A percentile compares a stretch with the other conserved stretches of the same genome.
These are phyloP conservation scores for Tilletia walkeri DNA, from an alignment of 1,284 basidiomycete species.

Conservation along the genomic window DNA sequence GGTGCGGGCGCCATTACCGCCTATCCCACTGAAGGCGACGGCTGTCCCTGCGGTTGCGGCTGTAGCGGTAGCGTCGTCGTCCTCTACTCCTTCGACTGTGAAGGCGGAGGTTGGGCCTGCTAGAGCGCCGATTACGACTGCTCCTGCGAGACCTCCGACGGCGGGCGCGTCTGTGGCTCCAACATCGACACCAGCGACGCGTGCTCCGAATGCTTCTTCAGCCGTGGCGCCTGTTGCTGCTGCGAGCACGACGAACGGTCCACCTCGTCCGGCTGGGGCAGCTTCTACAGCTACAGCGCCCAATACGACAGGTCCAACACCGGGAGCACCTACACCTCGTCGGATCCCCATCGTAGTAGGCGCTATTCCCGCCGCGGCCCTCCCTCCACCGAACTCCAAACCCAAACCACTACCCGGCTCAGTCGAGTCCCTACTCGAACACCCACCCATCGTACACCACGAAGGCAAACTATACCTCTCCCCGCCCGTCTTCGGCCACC, in stretches of 20 bases:
- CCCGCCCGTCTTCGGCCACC: slow-evolving; percentile 76
- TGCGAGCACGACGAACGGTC: not conserved
- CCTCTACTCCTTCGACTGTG: too few species aligned
- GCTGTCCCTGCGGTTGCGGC: not conserved
- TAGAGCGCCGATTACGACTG: too few species aligned
- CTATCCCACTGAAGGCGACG: not conserved
- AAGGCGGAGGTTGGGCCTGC: too few species aligned
- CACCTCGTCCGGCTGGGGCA: not conserved
- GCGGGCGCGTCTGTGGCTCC: not conserved
- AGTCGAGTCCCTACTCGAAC: slow-evolving; percentile 57
- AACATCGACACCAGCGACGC: too few species aligned
- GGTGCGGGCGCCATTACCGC: too few species aligned
- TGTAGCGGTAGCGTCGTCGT: too few species aligned
- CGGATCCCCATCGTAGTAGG: slow-evolving; percentile 10
- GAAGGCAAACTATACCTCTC: slow-evolving; percentile 79
- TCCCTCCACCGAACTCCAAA: slow-evolving; percentile 30
- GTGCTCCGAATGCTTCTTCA: too few species aligned
- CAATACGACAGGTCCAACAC: not conserved
- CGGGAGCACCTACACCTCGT: not conserved
- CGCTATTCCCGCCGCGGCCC: not conserved
- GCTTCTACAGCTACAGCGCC: slow-evolving; percentile 10
- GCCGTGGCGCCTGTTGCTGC: not conserved
- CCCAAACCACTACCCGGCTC: slow-evolving; percentile 48
- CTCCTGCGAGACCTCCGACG: too few species aligned
- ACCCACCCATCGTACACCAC: slow-evolving; percentile 76